phyloP scores from a whole-genome alignment of 192 early-diverging fungal genomes.

The Backusella luteola region DNA sequence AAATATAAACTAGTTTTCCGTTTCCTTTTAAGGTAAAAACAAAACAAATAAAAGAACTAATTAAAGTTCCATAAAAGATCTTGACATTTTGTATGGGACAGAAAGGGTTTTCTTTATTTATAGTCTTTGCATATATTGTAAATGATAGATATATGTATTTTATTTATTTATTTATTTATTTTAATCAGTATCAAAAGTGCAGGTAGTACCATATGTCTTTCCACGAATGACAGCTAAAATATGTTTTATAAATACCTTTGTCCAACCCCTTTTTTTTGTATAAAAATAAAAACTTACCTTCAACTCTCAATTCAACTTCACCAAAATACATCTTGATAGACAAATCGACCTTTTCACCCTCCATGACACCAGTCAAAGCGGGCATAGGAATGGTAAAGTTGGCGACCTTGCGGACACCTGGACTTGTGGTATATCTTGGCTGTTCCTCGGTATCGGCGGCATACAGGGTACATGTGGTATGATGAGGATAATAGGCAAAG shows the following conservation, averaged over 20 bases:
- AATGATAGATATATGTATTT: background rate
- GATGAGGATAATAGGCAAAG: slow-evolving; percentile 44
- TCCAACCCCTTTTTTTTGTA: background rate
- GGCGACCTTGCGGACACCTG: slow-evolving; percentile 39
- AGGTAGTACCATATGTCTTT: slow-evolving; percentile 43
- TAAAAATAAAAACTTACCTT: slow-evolving; percentile 20
- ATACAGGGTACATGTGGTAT: slow-evolving; percentile 42
- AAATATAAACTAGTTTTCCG: background rate
- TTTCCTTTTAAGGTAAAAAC: background rate
- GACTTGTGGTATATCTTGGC: slow-evolving; percentile 38
- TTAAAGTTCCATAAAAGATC: background rate
- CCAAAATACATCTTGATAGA: slow-evolving; percentile 47
- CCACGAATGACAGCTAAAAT: slow-evolving; percentile 38
- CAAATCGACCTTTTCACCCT: slow-evolving; percentile 39
- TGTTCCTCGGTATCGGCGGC: slow-evolving; percentile 38
- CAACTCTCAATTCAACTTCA: slow-evolving; percentile 41
- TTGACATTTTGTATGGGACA: background rate
- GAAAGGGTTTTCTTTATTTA: background rate
- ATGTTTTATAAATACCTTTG: background rate
- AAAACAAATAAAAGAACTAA: background rate
- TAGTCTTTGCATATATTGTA: background rate
- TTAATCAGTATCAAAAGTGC: slow-evolving; percentile 38
- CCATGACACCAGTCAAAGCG: slow-evolving; percentile 33
- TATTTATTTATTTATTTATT: slow-evolving; percentile 8
- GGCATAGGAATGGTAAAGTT: slow-evolving; percentile 46